Evolutionary conservation across 208 protist genomes (phyloP).

Genomic region (Angomonas deanei): DNA sequence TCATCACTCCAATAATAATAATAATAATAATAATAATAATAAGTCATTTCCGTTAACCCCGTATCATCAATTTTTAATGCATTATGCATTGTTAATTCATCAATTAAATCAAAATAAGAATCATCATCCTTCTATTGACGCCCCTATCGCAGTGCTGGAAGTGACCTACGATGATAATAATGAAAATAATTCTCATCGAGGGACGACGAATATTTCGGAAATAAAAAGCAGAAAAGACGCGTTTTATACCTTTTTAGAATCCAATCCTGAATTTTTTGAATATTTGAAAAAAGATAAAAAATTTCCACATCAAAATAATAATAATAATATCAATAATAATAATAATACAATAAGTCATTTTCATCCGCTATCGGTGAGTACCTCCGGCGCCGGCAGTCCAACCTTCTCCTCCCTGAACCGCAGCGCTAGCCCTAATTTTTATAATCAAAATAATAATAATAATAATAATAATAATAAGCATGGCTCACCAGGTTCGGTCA

Average conservation of each 20-base stretch:
- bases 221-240: neutral
- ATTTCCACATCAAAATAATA: conserved; percentile 6
- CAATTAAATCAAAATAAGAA: neutral
- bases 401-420: neutral
- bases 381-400: neutral
- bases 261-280: neutral
- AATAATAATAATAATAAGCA: conserved; percentile 1
- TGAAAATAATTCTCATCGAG: neutral
- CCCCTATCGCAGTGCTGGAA: neutral
- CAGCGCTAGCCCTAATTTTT: neutral
- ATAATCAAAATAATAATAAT: conserved; percentile 7
- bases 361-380: neutral
- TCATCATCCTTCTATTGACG: neutral
- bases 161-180: neutral
- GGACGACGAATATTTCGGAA: neutral
- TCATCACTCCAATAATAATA: neutral
- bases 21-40: neutral
- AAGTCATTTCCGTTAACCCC: neutral
- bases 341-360: conserved; percentile 9
- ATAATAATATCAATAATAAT: conserved; percentile 16
- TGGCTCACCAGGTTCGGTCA: neutral
- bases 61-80: neutral
- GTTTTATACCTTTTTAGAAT: neutral
- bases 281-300: neutral
- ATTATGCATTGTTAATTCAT: neutral